Evolutionary conservation across 169 alveolate species (phyloP).

Genomic region (Theileria sp.): DNA sequence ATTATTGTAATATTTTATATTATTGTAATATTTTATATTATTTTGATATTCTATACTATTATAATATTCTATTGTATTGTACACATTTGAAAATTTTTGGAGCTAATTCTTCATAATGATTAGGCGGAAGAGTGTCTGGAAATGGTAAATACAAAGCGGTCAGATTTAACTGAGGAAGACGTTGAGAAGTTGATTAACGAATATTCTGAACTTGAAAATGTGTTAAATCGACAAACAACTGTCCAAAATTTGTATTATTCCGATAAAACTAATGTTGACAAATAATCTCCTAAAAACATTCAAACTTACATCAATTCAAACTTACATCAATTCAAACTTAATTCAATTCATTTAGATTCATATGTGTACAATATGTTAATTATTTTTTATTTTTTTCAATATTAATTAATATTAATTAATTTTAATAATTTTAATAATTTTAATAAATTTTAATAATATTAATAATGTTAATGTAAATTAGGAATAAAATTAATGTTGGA

Average conservation of each 20-base stretch:
- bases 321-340: no score
- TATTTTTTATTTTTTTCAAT: no score
- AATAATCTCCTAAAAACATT: slow-evolving; percentile 33
- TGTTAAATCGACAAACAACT: slow-evolving; percentile 39
- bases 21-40: no score
- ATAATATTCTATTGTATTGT: not conserved
- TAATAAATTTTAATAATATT: no score
- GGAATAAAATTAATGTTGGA: not conserved
- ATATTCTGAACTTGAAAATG: slow-evolving; percentile 32
- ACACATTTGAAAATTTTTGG: not conserved
- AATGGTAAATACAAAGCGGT: slow-evolving; percentile 19
- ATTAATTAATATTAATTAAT: no score
- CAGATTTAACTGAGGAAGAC: slow-evolving; percentile 30
- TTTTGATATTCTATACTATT: no score
- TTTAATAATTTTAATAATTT: no score
- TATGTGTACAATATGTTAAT: not conserved
- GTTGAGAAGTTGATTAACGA: slow-evolving; percentile 29
- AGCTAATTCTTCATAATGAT: not conserved
- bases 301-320: no score
- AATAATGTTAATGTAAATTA: not conserved
- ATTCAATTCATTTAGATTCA: no score
- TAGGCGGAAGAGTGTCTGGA: slow-evolving; percentile 53
- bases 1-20: no score
- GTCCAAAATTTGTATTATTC: slow-evolving; percentile 56
- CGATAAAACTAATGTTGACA: slow-evolving; percentile 39